phyloP scores from a whole-genome alignment of 2,329 filamentous ascomycete species.

The Talaromyces albobiverticillius region DNA sequence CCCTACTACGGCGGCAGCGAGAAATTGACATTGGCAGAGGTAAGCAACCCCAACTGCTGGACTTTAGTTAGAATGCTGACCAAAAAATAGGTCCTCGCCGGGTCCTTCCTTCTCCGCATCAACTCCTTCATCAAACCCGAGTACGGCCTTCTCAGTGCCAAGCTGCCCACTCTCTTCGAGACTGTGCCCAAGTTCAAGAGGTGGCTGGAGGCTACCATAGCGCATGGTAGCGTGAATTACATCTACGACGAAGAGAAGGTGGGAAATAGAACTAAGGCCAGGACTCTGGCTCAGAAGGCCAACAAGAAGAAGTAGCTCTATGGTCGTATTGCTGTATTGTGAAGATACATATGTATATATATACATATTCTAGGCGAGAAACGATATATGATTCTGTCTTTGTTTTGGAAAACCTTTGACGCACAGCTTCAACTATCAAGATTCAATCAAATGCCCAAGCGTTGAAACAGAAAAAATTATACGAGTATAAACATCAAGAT shows the following conservation, averaged over 20 bases:
- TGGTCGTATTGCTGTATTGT: too few relatives aligned
- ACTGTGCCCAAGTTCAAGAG: constrained; percentile 64
- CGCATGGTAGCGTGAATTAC: constrained; percentile 63
- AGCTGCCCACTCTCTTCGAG: constrained; percentile 47
- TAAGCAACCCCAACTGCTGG: too few relatives aligned
- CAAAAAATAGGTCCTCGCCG: constrained; percentile 55
- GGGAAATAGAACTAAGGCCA: constrained; percentile 43
- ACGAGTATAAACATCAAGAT: too few relatives aligned
- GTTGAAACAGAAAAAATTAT: too few relatives aligned
- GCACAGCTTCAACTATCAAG: too few relatives aligned
- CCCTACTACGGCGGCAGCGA: constrained; percentile 65
- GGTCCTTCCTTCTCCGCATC: constrained; percentile 65
- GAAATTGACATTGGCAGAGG: constrained; percentile 71
- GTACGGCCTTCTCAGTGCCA: constrained; percentile 48
- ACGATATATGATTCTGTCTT: not conserved
- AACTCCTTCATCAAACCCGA: constrained; percentile 54
- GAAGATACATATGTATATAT: too few relatives aligned
- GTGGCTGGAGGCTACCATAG: constrained; percentile 61
- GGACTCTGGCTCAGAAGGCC: constrained; percentile 34
- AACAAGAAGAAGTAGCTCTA: not conserved
- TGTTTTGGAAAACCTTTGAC: too few relatives aligned
- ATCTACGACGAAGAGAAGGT: constrained; percentile 58
- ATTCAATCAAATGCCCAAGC: too few relatives aligned
- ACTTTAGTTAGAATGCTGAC: too few relatives aligned
- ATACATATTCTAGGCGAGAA: too few relatives aligned